phyloP scores from a whole-genome alignment of 2,329 filamentous ascomycete genomes.

The Diaporthe citri region DNA sequence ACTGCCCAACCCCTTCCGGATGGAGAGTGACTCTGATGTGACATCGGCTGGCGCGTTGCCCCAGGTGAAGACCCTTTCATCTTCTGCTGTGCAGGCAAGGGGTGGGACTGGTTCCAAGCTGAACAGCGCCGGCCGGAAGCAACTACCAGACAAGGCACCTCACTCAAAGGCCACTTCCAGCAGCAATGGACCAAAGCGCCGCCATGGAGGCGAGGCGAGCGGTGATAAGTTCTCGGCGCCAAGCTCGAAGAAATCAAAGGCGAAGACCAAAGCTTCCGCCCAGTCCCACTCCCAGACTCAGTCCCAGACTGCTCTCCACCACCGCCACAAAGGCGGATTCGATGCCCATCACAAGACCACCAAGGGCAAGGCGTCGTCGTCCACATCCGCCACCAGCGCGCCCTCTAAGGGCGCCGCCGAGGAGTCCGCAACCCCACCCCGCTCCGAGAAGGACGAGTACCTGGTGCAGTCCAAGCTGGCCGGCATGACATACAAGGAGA shows the following conservation, averaged over 20 bases:
- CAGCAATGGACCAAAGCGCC: slow-evolving; percentile 17
- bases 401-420: not conserved
- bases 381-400: not conserved
- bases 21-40: slow-evolving; percentile 8
- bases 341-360: not conserved
- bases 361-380: not conserved
- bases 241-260: slow-evolving; percentile 5
- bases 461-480: slow-evolving; percentile 66
- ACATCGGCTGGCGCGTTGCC: too few relatives aligned
- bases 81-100: not conserved
- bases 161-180: not conserved
- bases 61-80: not conserved
- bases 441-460: slow-evolving; percentile 58
- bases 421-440: slow-evolving; percentile 27
- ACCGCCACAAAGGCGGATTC: not conserved
- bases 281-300: not conserved
- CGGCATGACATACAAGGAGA: slow-evolving; percentile 75
- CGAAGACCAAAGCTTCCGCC: not conserved
- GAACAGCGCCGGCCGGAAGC: not conserved
- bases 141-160: slow-evolving; percentile 35
- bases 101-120: not conserved
- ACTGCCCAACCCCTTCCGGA: slow-evolving; percentile 2
- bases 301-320: not conserved
- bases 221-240: not conserved
- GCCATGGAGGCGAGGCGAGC: not conserved